Conservation (phyloP, 2,329 filamentous ascomycete species). For the Beauveria sp. region DNA sequence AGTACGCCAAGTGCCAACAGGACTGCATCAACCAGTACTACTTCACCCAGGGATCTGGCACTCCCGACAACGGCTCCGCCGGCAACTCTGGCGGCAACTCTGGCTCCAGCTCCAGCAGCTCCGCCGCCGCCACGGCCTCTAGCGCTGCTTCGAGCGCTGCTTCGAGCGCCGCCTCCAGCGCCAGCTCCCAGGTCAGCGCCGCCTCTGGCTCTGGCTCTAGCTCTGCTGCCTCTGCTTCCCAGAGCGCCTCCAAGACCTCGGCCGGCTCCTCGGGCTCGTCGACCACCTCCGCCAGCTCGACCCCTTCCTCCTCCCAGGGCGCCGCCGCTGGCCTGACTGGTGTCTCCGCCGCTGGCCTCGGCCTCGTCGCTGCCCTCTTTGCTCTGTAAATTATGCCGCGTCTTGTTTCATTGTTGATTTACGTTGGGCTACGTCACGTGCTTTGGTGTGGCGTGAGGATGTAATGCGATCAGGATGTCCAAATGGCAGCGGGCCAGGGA, state of each 20-base stretch:
- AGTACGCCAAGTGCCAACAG: constrained; percentile 39
- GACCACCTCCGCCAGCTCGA: neutral
- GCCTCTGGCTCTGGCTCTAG: neutral
- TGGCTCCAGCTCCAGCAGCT: constrained; percentile 15
- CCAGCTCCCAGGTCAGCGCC: neutral
- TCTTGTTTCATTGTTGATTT: neutral
- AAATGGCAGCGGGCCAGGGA: neutral
- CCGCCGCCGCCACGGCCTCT: constrained; percentile 15
- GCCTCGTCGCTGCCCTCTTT: constrained; percentile 8
- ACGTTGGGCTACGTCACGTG: neutral
- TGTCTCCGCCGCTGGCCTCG: neutral
- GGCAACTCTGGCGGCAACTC: constrained; percentile 12
- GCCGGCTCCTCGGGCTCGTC: neutral
- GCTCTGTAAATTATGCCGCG: constrained; percentile 8
- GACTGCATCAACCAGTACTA: constrained; percentile 43
- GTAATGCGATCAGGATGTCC: constrained; percentile 5
- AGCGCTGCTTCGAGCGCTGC: constrained; percentile 14
- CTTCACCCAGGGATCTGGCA: constrained; percentile 34
- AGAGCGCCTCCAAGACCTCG: neutral
- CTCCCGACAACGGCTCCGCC: constrained; percentile 23
- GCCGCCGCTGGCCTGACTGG: constrained; percentile 7
- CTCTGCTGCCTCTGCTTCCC: neutral
- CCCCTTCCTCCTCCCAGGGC: neutral
- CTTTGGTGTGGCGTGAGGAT: neutral
- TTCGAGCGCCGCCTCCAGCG: constrained; percentile 6